Conservation (phyloP, 768 basidiomycete species). For the Lyophyllum atratum region DNA sequence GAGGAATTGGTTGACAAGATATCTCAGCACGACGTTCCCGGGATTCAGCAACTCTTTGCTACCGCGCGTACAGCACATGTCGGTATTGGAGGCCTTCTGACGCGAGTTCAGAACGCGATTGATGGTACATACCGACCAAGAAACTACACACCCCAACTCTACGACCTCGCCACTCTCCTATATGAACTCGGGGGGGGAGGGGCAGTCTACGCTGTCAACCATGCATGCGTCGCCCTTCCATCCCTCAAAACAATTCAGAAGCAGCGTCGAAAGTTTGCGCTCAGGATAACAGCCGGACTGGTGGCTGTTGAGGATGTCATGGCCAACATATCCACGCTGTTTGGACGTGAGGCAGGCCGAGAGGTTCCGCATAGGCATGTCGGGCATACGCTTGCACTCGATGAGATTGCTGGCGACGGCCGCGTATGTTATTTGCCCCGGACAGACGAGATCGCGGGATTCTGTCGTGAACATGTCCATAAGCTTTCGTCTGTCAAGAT, state of each 20-base stretch:
- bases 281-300: conserved; percentile 16
- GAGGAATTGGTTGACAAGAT: background rate
- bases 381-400: conserved; percentile 22
- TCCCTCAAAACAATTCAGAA: conserved; percentile 18
- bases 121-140: conserved; percentile 19
- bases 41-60: conserved; percentile 25
- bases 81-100: conserved; percentile 18
- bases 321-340: conserved; percentile 27
- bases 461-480: conserved; percentile 26
- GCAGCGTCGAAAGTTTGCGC: conserved; percentile 13
- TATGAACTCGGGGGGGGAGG: conserved; percentile 31
- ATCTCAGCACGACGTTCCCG: conserved; percentile 21
- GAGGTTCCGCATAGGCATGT: conserved; percentile 2
- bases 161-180: conserved; percentile 23
- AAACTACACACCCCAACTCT: conserved; percentile 22
- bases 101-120: conserved; percentile 12
- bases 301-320: conserved; percentile 17
- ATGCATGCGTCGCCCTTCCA: conserved; percentile 24
- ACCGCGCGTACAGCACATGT: conserved; percentile 15
- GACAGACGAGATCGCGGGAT: conserved; percentile 25
- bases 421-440: conserved; percentile 21
- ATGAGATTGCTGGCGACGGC: conserved; percentile 27
- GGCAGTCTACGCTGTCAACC: conserved; percentile 27
- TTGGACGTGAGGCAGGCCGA: conserved; percentile 6
- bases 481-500: conserved; percentile 16